Evolutionary conservation across 2,329 filamentous ascomycete genomes (phyloP), one percentile per base, ranked within the genome.

Genomic region (Fusarium fujikuroi): DNA sequence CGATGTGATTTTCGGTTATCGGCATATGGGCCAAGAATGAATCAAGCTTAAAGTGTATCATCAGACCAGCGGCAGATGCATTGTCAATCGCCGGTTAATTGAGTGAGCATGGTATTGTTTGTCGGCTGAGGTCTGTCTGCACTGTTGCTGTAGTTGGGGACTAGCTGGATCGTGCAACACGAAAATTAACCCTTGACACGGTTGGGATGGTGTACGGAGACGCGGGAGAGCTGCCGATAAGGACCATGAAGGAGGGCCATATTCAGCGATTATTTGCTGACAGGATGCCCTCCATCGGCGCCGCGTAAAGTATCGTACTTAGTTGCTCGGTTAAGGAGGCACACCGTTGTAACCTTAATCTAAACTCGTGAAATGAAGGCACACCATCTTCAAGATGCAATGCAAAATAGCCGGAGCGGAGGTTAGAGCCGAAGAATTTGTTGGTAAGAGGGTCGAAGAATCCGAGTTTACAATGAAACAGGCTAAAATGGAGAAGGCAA

Each of bases 151-250:
- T 18, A 50, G n/a, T 16, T 30, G 28, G 16, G 30, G 25, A 23
- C 16, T 34, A 40, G 34, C 43, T n/a, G 21, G 28, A 47, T 49
- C 34, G 40, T 50, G 30, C 42, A 54, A 60, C 28, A 46, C 46
- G 50, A 68, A 40, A 60, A 52, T 42, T 28, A 36, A 37, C 37
- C 42, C 40, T 39, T 50, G 50, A 16, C 16, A 44, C 21, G 19
- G 43, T 52, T 66, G 36, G 11, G 43, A 49, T 72, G 46, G 42
- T 37, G 28, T 44, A 34, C 75, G 75, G 75, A 72, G 70, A 69
- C 54, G 62, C 75, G 75, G 75, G 75, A 75, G 63, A 52, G 46
- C 52, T 60, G 66, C 75, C 75, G 75, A 73, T 50, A 63, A 40
- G 63, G 40, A 37, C 34, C 36, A 53, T 60, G 46, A 52, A 47